Evolutionary conservation across 1,284 basidiomycete species (phyloP), one percentile per base, ranked within the genome.

Genomic region (Ceratobasidium sp.): DNA sequence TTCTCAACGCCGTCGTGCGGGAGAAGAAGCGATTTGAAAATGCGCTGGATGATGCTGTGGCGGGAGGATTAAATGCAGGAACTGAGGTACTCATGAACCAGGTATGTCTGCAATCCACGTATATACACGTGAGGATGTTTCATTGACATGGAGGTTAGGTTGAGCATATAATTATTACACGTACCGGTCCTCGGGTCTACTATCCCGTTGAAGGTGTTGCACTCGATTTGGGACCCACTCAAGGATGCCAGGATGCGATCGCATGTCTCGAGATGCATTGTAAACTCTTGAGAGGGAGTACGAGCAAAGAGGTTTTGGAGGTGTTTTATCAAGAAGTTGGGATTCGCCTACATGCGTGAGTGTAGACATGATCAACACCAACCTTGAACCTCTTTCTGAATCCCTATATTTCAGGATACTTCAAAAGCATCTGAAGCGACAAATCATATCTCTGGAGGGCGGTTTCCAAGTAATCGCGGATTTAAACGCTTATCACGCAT

Each of bases 291-390:
- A 93, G 93, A 77, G 97, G 96, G 0, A 98, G 94, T 77, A 97
- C 97, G 41, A 97, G 94, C 80, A 95, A 96, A 82, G 96, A 98
- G 78, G 95, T 99, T 1, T 84, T 99, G 24, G 97, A 99, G 79
- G 96, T 99, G 1, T 99, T 99, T 82, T 95, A 99, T 81, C 93
- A 97, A 83, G 97, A 99, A 83, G 93, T 99, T 59, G 96, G 97
- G 0, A 91, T 98, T 75, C 90, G 98, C 29, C 83, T 99, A 22
- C 93, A 98, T 80, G 90, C 89, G 97, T 98, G 75, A 80, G 88
- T 84, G 9, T 36, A 1, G 45, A 47, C n/a, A 54, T 33, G 31
- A 27, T 47, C 36, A n/a, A n/a, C 22, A 7, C 56, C 17, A 33
- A 0, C 22, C 44, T 24, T 11, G 56, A 22, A 50, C 50, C 33